Evolutionary conservation across 2,329 filamentous ascomycete genomes (phyloP), one percentile per base, ranked within the genome.

Genomic region (Neonectria sp.): DNA sequence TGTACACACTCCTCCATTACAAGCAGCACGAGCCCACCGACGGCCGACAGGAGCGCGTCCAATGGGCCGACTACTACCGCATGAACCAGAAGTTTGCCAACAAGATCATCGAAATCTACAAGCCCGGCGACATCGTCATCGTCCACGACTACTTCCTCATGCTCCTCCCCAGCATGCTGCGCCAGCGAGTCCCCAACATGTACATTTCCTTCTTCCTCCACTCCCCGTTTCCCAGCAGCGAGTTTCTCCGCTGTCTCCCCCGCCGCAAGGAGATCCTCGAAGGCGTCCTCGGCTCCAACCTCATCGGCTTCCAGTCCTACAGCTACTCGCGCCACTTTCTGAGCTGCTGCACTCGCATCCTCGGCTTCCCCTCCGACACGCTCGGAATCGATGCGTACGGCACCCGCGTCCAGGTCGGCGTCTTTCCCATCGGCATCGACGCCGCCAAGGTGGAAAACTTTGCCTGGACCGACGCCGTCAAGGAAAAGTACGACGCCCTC

Each of bases 151-250:
- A 97, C 81, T 95, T 97, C 78, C 89, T 98, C 55, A 90, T 98
- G 80, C 86, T 98, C 27, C 88, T 98, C 4, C 95, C 96, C 3
- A 95, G 91, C 81, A 90, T 98, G 84, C 85, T 98, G 66, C 92
- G 95, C 55, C 95, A 97, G 80, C 90, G 92, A 48, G 86, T 95
- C 21, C 93, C 95, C 4, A 93, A 95, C 79, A 93, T 97, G 82
- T 97, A 97, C 83, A 95, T 98, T 77, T 92, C 94, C 60, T 98
- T 98, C 85, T 98, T 94, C 84, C 86, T 98, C 53, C 95, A 98
- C 81, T 92, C 94, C 52, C 95, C 95, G 0, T 98, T 98, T 81
- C 95, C 95, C 37, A 97, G 95, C 82, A 97, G 94, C 85, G 96
- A 98, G 81, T 98, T 97, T 78, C 90, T 98, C 79, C 90, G 95